Evolutionary conservation across 1,284 basidiomycete species (phyloP), one percentile per base, ranked within the genome.

Genomic region (Inonotus hispidus): DNA sequence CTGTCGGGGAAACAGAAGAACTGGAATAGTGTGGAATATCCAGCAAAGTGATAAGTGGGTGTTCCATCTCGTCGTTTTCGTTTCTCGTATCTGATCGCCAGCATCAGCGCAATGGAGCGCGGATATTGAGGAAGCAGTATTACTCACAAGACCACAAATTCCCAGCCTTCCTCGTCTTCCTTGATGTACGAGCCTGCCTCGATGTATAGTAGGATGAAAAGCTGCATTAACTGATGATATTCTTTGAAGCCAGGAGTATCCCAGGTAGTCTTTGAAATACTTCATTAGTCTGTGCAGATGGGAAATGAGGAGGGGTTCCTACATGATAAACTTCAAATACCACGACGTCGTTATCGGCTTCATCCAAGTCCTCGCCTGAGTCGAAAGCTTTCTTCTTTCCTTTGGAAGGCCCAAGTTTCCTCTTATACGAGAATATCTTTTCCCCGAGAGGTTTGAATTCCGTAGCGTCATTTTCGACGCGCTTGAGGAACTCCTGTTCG

Each of bases 131-230:
- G 27, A 13, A 50, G 56, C 25, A n/a, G n/a, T 39, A 21, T 38
- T 27, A 81, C 90, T 64, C 68, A 92, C 88, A 94, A 71, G 1
- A 90, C 77, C 50, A 85, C 80, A 71, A 95, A 95, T 70, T 97
- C 92, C 92, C 93, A 97, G 5, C 80, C 79, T 45, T 94, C 90
- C 71, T 95, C 91, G 25, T 88, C 90, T 68, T 95, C 93, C 65
- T 90, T 85, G 64, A 99, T 92, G 73, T 95, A 98, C 29, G 90
- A 93, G 5, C 94, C 95, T 6, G 86, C 97, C 71, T 99, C 96
- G 70, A 99, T 96, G 75, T 93, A 98, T 7, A 99, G 78, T 46
- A 97, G 74, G 61, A 97, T 92, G 71, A 98, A 98, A 58, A 98
- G 72, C 74, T 98, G 96, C 90, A 97, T 97, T 59, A 86, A 80